Percentiles rank a stretch among this genome's conserved stretches.
Conservation (phyloP, 2,329 filamentous ascomycete species). For the Aspergillus niger region DNA sequence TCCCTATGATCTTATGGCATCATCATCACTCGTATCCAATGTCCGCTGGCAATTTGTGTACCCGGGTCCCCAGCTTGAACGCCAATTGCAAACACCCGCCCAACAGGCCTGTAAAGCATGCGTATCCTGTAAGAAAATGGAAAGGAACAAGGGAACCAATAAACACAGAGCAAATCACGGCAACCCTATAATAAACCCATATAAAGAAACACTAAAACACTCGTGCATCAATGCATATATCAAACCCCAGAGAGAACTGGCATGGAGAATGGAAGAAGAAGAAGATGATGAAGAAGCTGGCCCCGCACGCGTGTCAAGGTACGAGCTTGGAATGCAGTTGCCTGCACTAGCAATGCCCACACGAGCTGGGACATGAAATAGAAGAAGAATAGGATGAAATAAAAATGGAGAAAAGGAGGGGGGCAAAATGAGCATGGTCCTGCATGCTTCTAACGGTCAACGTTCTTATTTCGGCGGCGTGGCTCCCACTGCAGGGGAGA, state of each 20-base stretch:
- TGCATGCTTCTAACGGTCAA: slow-evolving; percentile 17
- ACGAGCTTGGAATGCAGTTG: not conserved
- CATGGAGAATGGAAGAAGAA: not conserved
- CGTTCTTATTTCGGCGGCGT: slow-evolving; percentile 36
- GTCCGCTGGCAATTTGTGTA: slow-evolving; percentile 24
- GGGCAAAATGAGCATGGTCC: slow-evolving; percentile 20
- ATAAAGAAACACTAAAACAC: not conserved
- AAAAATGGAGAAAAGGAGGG: not conserved
- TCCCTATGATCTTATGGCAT: slow-evolving; percentile 20
- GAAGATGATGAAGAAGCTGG: slow-evolving; percentile 5
- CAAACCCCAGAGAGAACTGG: not conserved
- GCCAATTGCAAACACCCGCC: slow-evolving; percentile 12
- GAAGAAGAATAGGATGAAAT: slow-evolving; percentile 2
- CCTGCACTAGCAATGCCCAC: not conserved
- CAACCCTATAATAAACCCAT: too few species aligned
- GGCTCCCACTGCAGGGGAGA: slow-evolving; percentile 35
- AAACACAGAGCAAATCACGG: too few species aligned
- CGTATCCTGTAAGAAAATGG: not conserved
- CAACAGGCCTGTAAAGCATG: not conserved
- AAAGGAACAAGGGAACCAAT: not conserved
- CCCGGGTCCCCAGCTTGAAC: slow-evolving; percentile 16
- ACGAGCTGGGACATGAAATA: not conserved
- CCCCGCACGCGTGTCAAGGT: not conserved
- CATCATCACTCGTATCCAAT: slow-evolving; percentile 21
- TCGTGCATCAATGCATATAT: not conserved